Percentiles rank a stretch among this genome's conserved stretches.
Evolutionary conservation across 1,139 yeast species (phyloP).

Genomic region (Geotrichum macrosporum): DNA sequence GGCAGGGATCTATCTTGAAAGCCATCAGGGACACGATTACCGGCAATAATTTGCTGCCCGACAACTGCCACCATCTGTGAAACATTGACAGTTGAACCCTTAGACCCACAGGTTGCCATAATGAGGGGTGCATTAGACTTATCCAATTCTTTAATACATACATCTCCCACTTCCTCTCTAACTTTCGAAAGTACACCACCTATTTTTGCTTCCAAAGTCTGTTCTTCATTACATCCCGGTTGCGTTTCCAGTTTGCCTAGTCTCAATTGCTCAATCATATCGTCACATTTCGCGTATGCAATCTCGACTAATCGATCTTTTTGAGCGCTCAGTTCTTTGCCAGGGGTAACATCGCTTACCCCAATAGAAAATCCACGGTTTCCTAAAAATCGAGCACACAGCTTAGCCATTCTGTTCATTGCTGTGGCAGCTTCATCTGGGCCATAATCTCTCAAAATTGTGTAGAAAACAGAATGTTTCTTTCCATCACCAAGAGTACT

Average conservation of each 20-base stretch:
- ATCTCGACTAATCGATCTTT: conserved; percentile 87
- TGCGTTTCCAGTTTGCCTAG: conserved; percentile 93
- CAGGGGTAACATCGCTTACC: conserved; percentile 96
- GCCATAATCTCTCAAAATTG: conserved; percentile 91
- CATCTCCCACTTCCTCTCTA: conserved; percentile 98
- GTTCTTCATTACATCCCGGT: conserved; percentile 99
- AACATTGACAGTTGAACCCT: conserved; percentile 95
- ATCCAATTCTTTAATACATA: conserved; percentile 87
- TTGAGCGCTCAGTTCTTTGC: conserved; percentile 63
- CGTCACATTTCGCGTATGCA: conserved; percentile 91
- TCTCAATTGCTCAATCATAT: conserved; percentile 72
- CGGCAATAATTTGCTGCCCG: conserved; percentile 97
- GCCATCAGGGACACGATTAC: conserved; percentile 99
- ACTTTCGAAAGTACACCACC: conserved; percentile 95
- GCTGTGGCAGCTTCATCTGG: conserved; percentile 93
- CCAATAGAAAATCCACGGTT: conserved; percentile 97
- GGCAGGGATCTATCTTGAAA: conserved; percentile 98
- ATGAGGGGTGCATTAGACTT: conserved; percentile 91
- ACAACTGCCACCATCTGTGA: conserved; percentile 99
- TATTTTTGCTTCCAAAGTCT: conserved; percentile 94
- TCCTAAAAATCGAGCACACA: conserved; percentile 92
- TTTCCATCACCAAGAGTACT: conserved; percentile 96
- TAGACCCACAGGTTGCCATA: conserved; percentile 99
- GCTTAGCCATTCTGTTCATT: conserved; percentile 97
- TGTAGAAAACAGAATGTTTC: conserved; percentile 92